Percentiles rank a stretch among this genome's conserved stretches.
Conservation (phyloP, 768 basidiomycete species). For the Termitomyces sp. region DNA sequence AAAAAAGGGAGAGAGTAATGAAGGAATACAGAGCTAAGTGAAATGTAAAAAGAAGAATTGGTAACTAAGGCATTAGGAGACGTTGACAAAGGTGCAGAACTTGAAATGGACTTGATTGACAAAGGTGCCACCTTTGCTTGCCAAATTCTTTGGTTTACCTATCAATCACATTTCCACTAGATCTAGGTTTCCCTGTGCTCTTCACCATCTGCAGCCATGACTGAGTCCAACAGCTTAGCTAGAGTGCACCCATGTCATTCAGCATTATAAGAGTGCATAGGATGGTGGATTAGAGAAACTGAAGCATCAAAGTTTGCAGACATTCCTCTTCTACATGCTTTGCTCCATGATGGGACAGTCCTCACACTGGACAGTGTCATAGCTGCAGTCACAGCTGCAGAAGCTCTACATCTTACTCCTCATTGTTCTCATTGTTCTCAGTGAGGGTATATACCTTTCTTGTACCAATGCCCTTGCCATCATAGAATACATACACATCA, state of each 20-base stretch:
- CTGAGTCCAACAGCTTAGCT: slow-evolving; percentile 59
- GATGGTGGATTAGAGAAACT: slow-evolving; percentile 47
- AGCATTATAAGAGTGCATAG: slow-evolving; percentile 42
- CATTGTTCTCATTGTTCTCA: slow-evolving; percentile 9
- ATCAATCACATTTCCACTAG: neutral
- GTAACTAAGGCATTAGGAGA: too few species aligned
- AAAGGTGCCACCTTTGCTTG: slow-evolving; percentile 9
- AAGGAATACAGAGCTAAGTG: too few species aligned
- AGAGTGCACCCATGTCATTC: slow-evolving; percentile 45
- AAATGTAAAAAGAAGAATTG: too few species aligned
- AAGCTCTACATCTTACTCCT: slow-evolving; percentile 7
- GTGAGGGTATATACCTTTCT: neutral
- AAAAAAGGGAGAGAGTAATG: too few species aligned
- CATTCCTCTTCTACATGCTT: slow-evolving; percentile 7
- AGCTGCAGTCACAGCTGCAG: too few species aligned
- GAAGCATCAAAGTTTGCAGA: slow-evolving; percentile 19
- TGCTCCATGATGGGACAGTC: neutral
- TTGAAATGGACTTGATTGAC: too few species aligned
- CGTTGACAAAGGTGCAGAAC: too few species aligned
- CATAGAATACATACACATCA: too few species aligned
- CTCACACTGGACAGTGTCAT: neutral
- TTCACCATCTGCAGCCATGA: slow-evolving; percentile 29
- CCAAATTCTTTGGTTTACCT: neutral
- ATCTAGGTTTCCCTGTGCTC: neutral
- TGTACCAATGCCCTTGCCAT: too few species aligned